Evolutionary conservation across 2,329 filamentous ascomycete genomes (phyloP), one percentile per base, ranked within the genome.

Genomic region (Fusarium torulosum): DNA sequence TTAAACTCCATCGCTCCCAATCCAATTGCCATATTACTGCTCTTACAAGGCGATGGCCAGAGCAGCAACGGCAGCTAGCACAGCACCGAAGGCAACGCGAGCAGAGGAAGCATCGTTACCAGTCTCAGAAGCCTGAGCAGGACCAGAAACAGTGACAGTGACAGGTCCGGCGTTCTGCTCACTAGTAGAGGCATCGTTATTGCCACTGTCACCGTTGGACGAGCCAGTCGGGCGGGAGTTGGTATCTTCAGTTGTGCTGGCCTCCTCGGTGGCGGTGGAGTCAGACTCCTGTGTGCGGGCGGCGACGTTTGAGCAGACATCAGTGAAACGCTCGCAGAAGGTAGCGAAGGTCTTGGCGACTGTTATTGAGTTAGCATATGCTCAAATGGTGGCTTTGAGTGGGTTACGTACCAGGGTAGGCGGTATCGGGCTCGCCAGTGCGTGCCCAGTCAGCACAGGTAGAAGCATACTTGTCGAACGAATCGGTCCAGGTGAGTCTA

Each of bases 401-500:
- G 19, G 42, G 35, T 41, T 37, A 69, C 69, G 41, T 71, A 77
- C 76, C 69, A 41, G 42, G 14, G 42, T 70, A 76, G 37, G 66
- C 61, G 31, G 71, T 74, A n/a, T 69, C 27, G 19, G 72, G 63
- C 23, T 75, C 72, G 59, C 67, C 72, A 33, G 71, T 73, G 6
- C 19, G 54, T 49, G 75, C 76, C 76, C 75, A 78, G 37, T 71
- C 54, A 38, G 67, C 67, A 42, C 76, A 78, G 10, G 73, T 74
- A n/a, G 61, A 65, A 35, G 76, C 76, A 57, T 74, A 72, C 29
- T 72, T 44, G 38, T 75, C 76, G 10, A 78, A 43, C 29, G 70
- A 68, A 40, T 77, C 73, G n/a, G 74, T 77, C 74, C 75, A 78
- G 25, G 57, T 69, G 8, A 70, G 55, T 2, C 44, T 47, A 14